These are phyloP conservation scores for Tricladium varicosporioides DNA, from an alignment of 2,329 filamentous ascomycete species.

Conservation along the genomic window DNA sequence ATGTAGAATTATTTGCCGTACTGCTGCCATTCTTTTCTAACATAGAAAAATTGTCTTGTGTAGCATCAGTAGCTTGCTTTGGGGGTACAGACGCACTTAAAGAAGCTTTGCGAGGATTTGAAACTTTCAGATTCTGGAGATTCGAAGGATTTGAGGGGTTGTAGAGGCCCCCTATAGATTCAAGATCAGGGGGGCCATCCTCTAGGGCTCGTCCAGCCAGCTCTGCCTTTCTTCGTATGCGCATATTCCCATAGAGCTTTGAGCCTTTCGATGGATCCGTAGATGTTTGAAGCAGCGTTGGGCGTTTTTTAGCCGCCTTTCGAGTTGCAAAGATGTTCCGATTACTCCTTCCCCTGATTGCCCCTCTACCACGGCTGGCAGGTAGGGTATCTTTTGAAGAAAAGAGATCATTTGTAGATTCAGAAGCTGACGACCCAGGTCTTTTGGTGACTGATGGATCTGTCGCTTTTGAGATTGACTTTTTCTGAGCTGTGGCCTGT, in stretches of 20 bases:
- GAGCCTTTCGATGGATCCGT: slow-evolving; percentile 41
- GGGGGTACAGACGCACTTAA: no score
- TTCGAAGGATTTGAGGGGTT: slow-evolving; percentile 21
- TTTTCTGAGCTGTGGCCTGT: neutral
- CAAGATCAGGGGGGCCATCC: slow-evolving; percentile 41
- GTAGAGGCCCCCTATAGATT: slow-evolving; percentile 29
- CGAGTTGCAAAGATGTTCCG: slow-evolving; percentile 26
- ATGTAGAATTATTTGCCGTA: neutral
- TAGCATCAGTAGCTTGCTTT: neutral
- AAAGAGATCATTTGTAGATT: neutral
- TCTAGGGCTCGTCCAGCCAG: slow-evolving; percentile 43
- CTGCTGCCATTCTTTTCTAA: neutral
- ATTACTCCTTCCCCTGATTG: slow-evolving; percentile 20
- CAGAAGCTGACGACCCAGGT: neutral
- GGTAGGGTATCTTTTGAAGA: slow-evolving; percentile 5
- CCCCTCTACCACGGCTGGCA: slow-evolving; percentile 15
- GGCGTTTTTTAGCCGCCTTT: slow-evolving; percentile 14
- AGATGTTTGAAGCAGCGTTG: slow-evolving; percentile 26
- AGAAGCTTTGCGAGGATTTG: slow-evolving; percentile 12
- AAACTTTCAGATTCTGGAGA: slow-evolving; percentile 18
- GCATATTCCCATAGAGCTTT: slow-evolving; percentile 41
- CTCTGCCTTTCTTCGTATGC: slow-evolving; percentile 40
- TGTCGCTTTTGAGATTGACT: neutral
- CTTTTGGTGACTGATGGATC: neutral
- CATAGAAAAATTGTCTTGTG: neutral